These are phyloP conservation scores for Gloeophyllum trabeum DNA, from an alignment of 768 basidiomycete genomes.

Conservation along the genomic window DNA sequence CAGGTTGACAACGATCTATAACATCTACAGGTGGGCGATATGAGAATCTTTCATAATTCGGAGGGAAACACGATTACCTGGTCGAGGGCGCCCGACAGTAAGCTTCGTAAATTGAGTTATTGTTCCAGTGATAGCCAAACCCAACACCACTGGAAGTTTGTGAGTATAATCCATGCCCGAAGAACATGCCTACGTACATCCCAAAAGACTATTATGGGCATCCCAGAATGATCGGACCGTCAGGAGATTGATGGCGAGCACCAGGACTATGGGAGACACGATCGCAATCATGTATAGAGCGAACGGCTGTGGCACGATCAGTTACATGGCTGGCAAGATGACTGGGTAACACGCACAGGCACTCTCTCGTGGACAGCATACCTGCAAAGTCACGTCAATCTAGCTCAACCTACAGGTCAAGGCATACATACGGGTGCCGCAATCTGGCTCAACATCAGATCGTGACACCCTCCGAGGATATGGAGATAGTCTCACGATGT, in stretches of 20 bases:
- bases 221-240: conserved; percentile 87
- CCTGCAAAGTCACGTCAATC: conserved; percentile 21
- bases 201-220: conserved; percentile 55
- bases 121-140: conserved; percentile 65
- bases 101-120: conserved; percentile 82
- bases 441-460: no score
- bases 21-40: conserved; percentile 42
- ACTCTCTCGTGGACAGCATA: conserved; percentile 70
- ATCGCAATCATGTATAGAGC: conserved; percentile 27
- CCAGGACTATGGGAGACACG: conserved; percentile 59
- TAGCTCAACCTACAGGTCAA: neutral
- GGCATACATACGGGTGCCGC: conserved; percentile 22
- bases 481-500: conserved; percentile 42
- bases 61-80: conserved; percentile 34
- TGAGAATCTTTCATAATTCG: neutral
- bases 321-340: neutral
- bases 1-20: conserved; percentile 63
- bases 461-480: conserved; percentile 1
- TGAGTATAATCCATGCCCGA: neutral
- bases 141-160: conserved; percentile 50
- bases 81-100: conserved; percentile 83
- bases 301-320: conserved; percentile 6
- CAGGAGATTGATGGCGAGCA: conserved; percentile 56
- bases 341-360: conserved; percentile 36
- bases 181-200: conserved; percentile 19